Percentiles rank a stretch among this genome's conserved stretches.
These are phyloP conservation scores for Mycena rebaudengoi DNA, from an alignment of 768 basidiomycete genomes.

Conservation along the genomic window DNA sequence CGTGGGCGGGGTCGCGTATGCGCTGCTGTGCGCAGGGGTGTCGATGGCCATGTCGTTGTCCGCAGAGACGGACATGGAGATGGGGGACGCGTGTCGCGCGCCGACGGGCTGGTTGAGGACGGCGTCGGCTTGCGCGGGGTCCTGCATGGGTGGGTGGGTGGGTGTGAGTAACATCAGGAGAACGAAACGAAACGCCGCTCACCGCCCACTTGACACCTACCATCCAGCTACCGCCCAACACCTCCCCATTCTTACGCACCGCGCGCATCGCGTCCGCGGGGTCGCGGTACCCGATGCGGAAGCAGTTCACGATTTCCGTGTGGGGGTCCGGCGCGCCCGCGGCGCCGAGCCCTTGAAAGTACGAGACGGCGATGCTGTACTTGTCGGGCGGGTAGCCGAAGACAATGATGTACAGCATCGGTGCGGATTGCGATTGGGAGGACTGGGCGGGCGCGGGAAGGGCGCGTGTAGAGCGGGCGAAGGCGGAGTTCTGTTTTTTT, in stretches of 20 bases:
- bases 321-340: conserved; percentile 74
- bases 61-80: conserved; percentile 27
- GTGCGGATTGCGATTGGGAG: conserved; percentile 35
- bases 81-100: conserved; percentile 34
- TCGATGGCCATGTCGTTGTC: conserved; percentile 57
- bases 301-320: conserved; percentile 79
- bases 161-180: not conserved
- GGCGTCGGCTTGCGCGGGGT: conserved; percentile 65
- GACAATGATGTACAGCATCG: conserved; percentile 73
- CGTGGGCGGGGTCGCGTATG: conserved; percentile 40
- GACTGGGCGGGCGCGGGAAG: conserved; percentile 33
- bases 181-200: conserved; percentile 33
- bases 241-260: conserved; percentile 83
- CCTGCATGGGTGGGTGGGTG: conserved; percentile 53
- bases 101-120: conserved; percentile 53
- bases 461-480: conserved; percentile 45
- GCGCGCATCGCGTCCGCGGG: conserved; percentile 80
- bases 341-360: conserved; percentile 78
- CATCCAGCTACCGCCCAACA: conserved; percentile 81
- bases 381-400: conserved; percentile 91
- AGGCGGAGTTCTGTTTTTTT: conserved; percentile 47
- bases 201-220: conserved; percentile 89
- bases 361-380: conserved; percentile 74
- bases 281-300: conserved; percentile 78
- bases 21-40: conserved; percentile 39